Percentiles rank a stretch among this genome's conserved stretches.
Evolutionary conservation across 2,329 filamentous ascomycete genomes (phyloP).

Genomic region (Akanthomyces dipterigenus): DNA sequence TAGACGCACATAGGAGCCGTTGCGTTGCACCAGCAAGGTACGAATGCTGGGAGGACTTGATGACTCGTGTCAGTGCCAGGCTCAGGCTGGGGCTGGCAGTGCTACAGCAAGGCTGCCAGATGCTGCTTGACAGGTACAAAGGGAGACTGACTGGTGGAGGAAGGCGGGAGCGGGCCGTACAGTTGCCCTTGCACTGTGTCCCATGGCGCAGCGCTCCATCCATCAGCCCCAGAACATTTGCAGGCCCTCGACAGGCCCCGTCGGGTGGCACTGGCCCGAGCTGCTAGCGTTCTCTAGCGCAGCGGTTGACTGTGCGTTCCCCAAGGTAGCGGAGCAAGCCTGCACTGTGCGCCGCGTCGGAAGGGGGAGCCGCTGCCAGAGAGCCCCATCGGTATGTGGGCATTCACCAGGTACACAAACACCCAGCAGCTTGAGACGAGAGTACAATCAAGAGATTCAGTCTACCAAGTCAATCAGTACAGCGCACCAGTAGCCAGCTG

Average conservation of each 20-base stretch:
- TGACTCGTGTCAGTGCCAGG: background rate
- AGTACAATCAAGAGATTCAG: background rate
- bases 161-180: background rate
- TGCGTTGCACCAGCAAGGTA: background rate
- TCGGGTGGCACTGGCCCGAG: background rate
- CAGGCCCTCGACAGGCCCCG: background rate
- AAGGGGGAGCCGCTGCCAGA: background rate
- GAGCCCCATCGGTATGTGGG: background rate
- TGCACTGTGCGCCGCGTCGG: background rate
- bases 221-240: background rate
- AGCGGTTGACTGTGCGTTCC: background rate
- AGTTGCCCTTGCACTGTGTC: constrained; percentile 5
- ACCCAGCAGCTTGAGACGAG: background rate
- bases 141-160: background rate
- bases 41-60: too few relatives aligned
- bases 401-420: background rate
- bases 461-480: too few relatives aligned
- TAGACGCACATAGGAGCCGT: background rate
- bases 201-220: background rate
- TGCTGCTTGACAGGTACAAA: background rate
- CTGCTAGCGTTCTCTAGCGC: background rate
- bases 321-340: background rate
- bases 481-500: too few relatives aligned
- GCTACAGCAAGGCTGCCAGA: background rate
- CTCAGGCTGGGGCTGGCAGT: too few relatives aligned